Percentiles rank a stretch among this genome's conserved stretches.
These are phyloP conservation scores for Platanthera guangdongensis DNA, from an alignment of 106 monocot species.

Conservation along the genomic window DNA sequence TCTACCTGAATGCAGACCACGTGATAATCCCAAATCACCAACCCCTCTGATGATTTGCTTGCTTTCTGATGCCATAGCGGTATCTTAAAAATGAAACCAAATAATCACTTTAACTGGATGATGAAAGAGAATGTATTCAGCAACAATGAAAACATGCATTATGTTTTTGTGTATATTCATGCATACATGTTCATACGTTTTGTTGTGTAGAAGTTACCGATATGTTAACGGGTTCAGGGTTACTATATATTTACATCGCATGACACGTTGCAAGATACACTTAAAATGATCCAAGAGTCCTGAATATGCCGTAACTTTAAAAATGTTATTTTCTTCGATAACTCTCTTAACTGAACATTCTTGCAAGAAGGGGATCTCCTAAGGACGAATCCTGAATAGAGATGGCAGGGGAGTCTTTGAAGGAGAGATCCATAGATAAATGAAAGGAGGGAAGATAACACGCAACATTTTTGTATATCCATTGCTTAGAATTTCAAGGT, in stretches of 20 bases:
- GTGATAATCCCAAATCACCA: conserved; percentile 95
- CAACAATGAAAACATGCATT: background rate
- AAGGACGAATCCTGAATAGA: too few relatives aligned
- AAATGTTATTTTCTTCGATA: too few relatives aligned
- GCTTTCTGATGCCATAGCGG: conserved; percentile 83
- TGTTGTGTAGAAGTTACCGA: background rate
- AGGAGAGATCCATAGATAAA: too few relatives aligned
- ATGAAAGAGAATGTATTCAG: background rate
- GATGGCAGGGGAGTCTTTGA: too few relatives aligned
- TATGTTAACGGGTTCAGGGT: background rate
- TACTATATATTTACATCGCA: background rate
- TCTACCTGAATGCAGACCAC: conserved; percentile 88
- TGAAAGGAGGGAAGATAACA: too few relatives aligned
- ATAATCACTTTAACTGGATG: background rate
- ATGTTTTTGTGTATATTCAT: background rate
- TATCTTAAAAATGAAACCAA: conserved; percentile 30
- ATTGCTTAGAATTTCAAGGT: too few relatives aligned
- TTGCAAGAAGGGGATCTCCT: too few relatives aligned
- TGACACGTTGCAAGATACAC: background rate
- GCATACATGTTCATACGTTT: background rate
- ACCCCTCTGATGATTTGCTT: conserved; percentile 49
- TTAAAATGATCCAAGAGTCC: background rate
- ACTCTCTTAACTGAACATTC: too few relatives aligned
- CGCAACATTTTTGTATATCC: too few relatives aligned
- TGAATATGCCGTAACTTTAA: background rate